Conservation (phyloP, 306 rosid species). For the Fagus crenata region DNA sequence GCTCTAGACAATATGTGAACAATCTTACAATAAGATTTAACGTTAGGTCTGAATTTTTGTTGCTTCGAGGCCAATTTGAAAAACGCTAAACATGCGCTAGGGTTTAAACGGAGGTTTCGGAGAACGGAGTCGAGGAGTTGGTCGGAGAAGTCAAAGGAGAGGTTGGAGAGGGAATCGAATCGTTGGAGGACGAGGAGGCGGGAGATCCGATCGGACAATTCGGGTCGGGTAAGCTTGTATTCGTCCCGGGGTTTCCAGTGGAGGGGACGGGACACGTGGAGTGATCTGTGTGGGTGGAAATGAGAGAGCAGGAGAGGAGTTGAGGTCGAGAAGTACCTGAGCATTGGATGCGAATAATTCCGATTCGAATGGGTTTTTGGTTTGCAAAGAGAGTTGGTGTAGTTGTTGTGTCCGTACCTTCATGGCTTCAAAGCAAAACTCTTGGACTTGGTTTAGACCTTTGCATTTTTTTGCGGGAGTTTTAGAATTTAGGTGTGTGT, state of each 20-base stretch:
- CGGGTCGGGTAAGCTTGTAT: slow-evolving; percentile 45
- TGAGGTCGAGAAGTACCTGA: slow-evolving; percentile 23
- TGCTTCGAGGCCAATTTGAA: slow-evolving; percentile 57
- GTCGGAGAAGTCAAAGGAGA: slow-evolving; percentile 60
- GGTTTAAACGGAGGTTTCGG: slow-evolving; percentile 62
- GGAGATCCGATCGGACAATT: slow-evolving; percentile 54
- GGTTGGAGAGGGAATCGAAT: slow-evolving; percentile 44
- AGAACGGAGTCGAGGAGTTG: slow-evolving; percentile 67
- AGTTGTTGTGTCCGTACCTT: background rate
- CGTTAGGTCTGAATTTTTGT: slow-evolving; percentile 56
- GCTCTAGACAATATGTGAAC: slow-evolving; percentile 73
- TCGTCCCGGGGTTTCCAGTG: slow-evolving; percentile 70
- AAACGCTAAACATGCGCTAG: slow-evolving; percentile 56
- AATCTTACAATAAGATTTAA: slow-evolving; percentile 56
- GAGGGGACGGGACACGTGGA: slow-evolving; percentile 48
- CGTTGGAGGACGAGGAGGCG: slow-evolving; percentile 71
- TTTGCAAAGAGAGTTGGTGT: background rate
- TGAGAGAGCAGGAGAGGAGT: slow-evolving; percentile 16
- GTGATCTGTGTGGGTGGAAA: slow-evolving; percentile 20
- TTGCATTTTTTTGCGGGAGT: background rate
- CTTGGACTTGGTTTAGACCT: too few relatives aligned
- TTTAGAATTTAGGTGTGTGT: background rate
- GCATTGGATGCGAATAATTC: slow-evolving; percentile 20
- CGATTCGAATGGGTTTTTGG: background rate
- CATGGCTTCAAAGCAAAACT: background rate